Conservation (phyloP, 1,139 yeast genomes). For the Protomyces pachydermus region DNA sequence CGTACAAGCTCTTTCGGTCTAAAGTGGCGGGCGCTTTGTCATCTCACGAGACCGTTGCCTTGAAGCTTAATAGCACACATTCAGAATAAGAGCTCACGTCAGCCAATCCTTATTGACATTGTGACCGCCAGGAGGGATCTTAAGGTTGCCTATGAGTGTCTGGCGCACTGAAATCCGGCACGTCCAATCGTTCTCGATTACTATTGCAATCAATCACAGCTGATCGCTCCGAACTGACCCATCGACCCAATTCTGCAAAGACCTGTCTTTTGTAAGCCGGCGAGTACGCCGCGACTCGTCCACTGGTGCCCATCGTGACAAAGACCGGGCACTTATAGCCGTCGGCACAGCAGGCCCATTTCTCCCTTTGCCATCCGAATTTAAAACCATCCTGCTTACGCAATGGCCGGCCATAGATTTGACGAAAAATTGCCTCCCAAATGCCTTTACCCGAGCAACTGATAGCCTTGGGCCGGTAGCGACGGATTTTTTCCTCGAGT, state of each 20-base stretch:
- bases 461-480: slow-evolving; percentile 44
- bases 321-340: slow-evolving; percentile 39
- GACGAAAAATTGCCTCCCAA: slow-evolving; percentile 58
- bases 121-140: too few species aligned
- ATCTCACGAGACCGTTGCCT: too few species aligned
- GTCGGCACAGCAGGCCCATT: slow-evolving; percentile 26
- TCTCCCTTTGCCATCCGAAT: slow-evolving; percentile 52
- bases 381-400: slow-evolving; percentile 35
- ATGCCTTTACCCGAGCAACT: slow-evolving; percentile 72
- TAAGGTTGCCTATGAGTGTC: too few species aligned
- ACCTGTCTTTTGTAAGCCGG: slow-evolving; percentile 46
- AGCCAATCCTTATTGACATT: too few species aligned
- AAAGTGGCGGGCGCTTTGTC: too few species aligned
- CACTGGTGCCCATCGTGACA: slow-evolving; percentile 73
- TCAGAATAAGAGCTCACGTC: too few species aligned
- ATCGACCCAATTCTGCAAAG: slow-evolving; percentile 46
- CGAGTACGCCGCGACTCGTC: slow-evolving; percentile 57
- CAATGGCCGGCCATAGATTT: slow-evolving; percentile 37
- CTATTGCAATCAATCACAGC: background rate
- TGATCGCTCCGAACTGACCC: slow-evolving; percentile 21
- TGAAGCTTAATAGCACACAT: too few species aligned
- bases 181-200: background rate
- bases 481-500: slow-evolving; percentile 47
- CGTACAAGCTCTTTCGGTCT: too few species aligned
- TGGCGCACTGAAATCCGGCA: background rate